These are phyloP conservation scores for Adansonia grandidieri DNA, from an alignment of 441 rosid species.

Conservation along the genomic window DNA sequence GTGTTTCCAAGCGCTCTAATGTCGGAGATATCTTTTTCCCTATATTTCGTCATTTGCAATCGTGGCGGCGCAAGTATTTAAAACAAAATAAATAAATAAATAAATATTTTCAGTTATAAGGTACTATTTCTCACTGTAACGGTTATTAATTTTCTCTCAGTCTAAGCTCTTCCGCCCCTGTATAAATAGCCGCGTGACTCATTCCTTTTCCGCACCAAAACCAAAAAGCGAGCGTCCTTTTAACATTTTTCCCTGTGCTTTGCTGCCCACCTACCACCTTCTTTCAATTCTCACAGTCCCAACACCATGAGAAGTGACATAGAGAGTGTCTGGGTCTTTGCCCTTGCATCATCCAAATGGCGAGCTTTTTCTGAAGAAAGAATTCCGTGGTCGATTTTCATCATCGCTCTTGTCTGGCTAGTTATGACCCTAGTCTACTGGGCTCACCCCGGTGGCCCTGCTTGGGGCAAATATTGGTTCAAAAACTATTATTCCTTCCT, in stretches of 20 bases:
- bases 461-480: constrained; percentile 71
- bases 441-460: constrained; percentile 88
- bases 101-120: constrained; percentile 29
- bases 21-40: constrained; percentile 23
- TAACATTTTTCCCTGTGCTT: constrained; percentile 12
- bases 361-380: constrained; percentile 46
- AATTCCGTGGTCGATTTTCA: constrained; percentile 44
- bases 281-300: background rate
- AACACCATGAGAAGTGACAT: constrained; percentile 49
- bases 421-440: constrained; percentile 54
- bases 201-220: constrained; percentile 13
- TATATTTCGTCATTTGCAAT: constrained; percentile 24
- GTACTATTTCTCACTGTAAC: constrained; percentile 18
- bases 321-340: constrained; percentile 64
- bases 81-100: background rate
- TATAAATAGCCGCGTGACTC: constrained; percentile 27
- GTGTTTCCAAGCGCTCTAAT: constrained; percentile 23
- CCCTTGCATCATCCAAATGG: constrained; percentile 64
- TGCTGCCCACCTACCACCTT: background rate
- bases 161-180: constrained; percentile 8
- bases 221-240: constrained; percentile 30
- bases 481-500: constrained; percentile 17
- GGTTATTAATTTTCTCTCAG: background rate
- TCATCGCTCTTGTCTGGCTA: constrained; percentile 48
- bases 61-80: constrained; percentile 44